Conservation (phyloP, 2,329 filamentous ascomycete species). For the Xylariaceae sp. region DNA sequence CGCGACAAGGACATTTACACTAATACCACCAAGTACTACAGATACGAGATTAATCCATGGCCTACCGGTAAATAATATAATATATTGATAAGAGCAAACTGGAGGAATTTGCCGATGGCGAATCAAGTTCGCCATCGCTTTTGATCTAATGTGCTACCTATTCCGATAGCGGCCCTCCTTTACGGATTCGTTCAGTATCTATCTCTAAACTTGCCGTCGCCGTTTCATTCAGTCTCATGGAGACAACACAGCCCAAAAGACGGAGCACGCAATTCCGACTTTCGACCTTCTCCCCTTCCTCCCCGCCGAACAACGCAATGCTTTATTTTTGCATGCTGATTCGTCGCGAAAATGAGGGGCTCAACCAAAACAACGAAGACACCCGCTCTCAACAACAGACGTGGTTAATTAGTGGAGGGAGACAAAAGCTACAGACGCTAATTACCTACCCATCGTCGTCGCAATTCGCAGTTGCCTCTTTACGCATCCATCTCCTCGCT, state of each 20-base stretch:
- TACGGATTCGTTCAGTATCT: background rate
- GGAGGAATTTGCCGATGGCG: slow-evolving; percentile 7
- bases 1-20: background rate
- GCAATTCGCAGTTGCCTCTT: slow-evolving; percentile 4
- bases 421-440: background rate
- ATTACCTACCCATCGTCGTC: slow-evolving; percentile 8
- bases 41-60: slow-evolving; percentile 7
- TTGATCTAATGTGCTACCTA: slow-evolving; percentile 3
- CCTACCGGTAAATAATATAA: background rate
- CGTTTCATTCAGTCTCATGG: no score
- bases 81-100: slow-evolving; percentile 4
- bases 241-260: no score
- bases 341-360: slow-evolving; percentile 1
- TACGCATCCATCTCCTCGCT: slow-evolving; percentile 7
- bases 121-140: slow-evolving; percentile 2
- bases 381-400: background rate
- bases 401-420: slow-evolving; percentile 13
- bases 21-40: background rate
- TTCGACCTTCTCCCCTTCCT: no score
- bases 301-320: no score
- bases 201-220: background rate
- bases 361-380: background rate
- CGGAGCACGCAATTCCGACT: no score
- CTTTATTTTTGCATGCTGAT: background rate
- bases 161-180: slow-evolving; percentile 23